Conservation (phyloP, 176 grass and related monocot genomes). For the Dactylis glomerata region DNA sequence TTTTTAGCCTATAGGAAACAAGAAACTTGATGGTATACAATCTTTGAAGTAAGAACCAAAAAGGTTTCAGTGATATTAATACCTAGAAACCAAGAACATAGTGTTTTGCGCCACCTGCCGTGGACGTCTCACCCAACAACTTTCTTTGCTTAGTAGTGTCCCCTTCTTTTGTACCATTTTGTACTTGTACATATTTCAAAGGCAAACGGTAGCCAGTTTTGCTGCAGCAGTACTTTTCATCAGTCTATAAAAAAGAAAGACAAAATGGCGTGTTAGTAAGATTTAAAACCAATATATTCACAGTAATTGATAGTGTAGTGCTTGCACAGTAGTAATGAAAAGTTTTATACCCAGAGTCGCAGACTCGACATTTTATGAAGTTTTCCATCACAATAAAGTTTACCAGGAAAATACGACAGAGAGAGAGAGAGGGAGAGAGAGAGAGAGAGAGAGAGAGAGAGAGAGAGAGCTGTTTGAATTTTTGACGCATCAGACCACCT, state of each 20-base stretch:
- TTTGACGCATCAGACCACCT: no score
- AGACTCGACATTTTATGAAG: neutral
- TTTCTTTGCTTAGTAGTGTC: constrained; percentile 58
- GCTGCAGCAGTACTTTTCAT: constrained; percentile 85
- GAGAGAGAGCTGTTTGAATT: no score
- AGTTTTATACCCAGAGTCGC: neutral
- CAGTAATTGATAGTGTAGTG: neutral
- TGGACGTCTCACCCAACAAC: constrained; percentile 55
- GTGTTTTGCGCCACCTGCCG: constrained; percentile 28
- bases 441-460: no score
- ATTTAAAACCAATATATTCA: neutral
- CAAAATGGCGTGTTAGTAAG: constrained; percentile 13
- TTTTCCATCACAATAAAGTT: neutral
- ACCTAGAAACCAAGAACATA: constrained; percentile 98
- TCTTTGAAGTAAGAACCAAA: constrained; percentile 5
- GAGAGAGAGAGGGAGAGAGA: no score
- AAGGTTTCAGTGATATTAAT: constrained; percentile 24
- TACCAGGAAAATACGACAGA: neutral
- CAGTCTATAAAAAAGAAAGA: constrained; percentile 45
- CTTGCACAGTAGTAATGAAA: neutral
- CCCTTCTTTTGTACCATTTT: constrained; percentile 50
- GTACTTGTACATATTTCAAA: constrained; percentile 64
- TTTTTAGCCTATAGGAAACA: constrained; percentile 2
- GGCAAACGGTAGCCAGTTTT: constrained; percentile 92
- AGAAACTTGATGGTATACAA: constrained; percentile 7